Conservation (phyloP, 2,329 filamentous ascomycete genomes). For the Blumeria graminis region DNA sequence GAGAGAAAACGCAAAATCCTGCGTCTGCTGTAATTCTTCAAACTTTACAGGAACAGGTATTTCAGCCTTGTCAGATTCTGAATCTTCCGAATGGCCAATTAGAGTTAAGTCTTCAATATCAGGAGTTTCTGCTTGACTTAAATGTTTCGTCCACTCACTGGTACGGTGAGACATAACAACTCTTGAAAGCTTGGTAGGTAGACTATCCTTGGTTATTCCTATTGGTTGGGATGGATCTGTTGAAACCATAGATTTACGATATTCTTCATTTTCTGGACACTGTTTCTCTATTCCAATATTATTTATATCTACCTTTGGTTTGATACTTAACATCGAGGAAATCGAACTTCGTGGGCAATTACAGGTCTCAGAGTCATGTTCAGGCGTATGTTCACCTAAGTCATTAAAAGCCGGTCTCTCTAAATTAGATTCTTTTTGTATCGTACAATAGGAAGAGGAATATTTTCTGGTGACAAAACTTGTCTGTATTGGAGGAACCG, state of each 20-base stretch:
- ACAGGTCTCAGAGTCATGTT: neutral
- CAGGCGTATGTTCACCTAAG: neutral
- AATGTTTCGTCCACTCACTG: slow-evolving; percentile 89
- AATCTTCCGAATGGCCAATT: slow-evolving; percentile 18
- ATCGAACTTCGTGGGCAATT: neutral
- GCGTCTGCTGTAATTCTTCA: slow-evolving; percentile 38
- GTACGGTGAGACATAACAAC: slow-evolving; percentile 68
- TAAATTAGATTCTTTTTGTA: neutral
- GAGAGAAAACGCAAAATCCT: slow-evolving; percentile 12
- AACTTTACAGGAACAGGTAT: slow-evolving; percentile 35
- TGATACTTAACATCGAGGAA: slow-evolving; percentile 8
- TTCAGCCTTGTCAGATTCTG: slow-evolving; percentile 20
- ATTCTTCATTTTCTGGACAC: slow-evolving; percentile 3
- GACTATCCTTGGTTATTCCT: slow-evolving; percentile 31
- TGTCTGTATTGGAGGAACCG: slow-evolving; percentile 4
- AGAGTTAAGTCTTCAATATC: slow-evolving; percentile 35
- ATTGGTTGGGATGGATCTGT: slow-evolving; percentile 20
- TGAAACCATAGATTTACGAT: slow-evolving; percentile 21
- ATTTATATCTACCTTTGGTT: slow-evolving; percentile 5
- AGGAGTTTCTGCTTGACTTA: slow-evolving; percentile 52
- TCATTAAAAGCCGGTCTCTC: neutral
- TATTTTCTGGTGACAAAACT: neutral
- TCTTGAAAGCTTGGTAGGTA: slow-evolving; percentile 49
- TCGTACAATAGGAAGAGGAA: neutral
- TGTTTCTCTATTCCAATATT: slow-evolving; percentile 3